These are phyloP conservation scores for Anaeromyces robustus DNA, from an alignment of 192 early-diverging fungal genomes.

Conservation along the genomic window DNA sequence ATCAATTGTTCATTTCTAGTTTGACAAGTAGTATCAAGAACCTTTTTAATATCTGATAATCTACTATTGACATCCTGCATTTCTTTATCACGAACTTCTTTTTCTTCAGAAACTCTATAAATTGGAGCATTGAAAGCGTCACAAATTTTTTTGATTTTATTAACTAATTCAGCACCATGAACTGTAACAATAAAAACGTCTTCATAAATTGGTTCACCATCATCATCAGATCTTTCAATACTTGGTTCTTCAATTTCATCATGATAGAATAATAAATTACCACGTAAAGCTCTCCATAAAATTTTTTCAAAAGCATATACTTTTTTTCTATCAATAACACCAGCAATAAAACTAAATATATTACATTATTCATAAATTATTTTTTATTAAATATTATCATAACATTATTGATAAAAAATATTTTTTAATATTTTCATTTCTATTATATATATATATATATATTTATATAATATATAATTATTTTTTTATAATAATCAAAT, in stretches of 20 bases:
- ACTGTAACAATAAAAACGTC: slow-evolving; percentile 97
- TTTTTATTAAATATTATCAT: too few species aligned
- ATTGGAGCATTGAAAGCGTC: slow-evolving; percentile 90
- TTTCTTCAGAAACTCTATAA: slow-evolving; percentile 67
- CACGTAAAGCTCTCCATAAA: slow-evolving; percentile 90
- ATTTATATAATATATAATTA: too few species aligned
- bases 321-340: slow-evolving; percentile 75
- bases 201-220: slow-evolving; percentile 60
- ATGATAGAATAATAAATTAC: slow-evolving; percentile 89
- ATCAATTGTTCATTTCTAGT: slow-evolving; percentile 68
- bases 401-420: too few species aligned
- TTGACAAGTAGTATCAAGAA: slow-evolving; percentile 71
- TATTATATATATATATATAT: too few species aligned
- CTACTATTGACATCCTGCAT: slow-evolving; percentile 50
- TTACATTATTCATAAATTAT: too few species aligned
- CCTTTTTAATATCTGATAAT: slow-evolving; percentile 7
- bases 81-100: slow-evolving; percentile 70
- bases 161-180: slow-evolving; percentile 78
- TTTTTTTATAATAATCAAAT: too few species aligned
- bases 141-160: slow-evolving; percentile 82
- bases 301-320: slow-evolving; percentile 86
- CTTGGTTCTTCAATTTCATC: slow-evolving; percentile 91
- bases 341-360: slow-evolving; percentile 54
- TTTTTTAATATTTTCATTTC: too few species aligned
- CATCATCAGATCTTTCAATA: slow-evolving; percentile 71